phyloP scores from a whole-genome alignment of 2,329 filamentous ascomycete genomes.

The Aspergillus glaucus region DNA sequence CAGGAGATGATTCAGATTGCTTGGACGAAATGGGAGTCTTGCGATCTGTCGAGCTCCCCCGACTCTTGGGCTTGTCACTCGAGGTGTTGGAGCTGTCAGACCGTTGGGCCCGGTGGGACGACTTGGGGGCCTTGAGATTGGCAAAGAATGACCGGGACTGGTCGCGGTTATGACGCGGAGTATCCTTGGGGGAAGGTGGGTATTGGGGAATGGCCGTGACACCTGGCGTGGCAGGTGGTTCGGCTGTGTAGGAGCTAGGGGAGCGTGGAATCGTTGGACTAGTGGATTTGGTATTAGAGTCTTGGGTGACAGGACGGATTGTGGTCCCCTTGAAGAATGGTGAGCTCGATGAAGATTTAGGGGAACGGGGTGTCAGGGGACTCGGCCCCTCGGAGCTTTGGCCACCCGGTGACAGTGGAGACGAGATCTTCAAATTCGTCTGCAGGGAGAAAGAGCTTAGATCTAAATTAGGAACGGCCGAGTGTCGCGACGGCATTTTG shows the following conservation, averaged over 20 bases:
- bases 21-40: constrained; percentile 29
- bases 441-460: constrained; percentile 28
- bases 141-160: constrained; percentile 43
- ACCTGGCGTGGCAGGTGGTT: constrained; percentile 32
- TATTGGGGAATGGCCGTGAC: constrained; percentile 42
- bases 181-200: constrained; percentile 37
- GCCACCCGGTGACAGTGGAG: constrained; percentile 29
- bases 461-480: constrained; percentile 32
- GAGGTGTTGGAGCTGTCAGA: constrained; percentile 36
- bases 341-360: constrained; percentile 32
- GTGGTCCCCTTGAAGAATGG: constrained; percentile 33
- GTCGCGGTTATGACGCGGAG: constrained; percentile 38
- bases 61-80: constrained; percentile 34
- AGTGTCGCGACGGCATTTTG: constrained; percentile 33
- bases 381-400: constrained; percentile 30
- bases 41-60: constrained; percentile 40
- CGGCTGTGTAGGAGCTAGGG: constrained; percentile 14
- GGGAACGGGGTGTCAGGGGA: constrained; percentile 33
- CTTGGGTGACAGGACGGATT: constrained; percentile 36
- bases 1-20: constrained; percentile 37
- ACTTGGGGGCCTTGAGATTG: constrained; percentile 42
- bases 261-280: constrained; percentile 24
- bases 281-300: constrained; percentile 24
- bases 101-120: constrained; percentile 36
- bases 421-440: constrained; percentile 22